Evolutionary conservation across 805 yeast species (phyloP).

Genomic region (Yamadazyma ubonensis): DNA sequence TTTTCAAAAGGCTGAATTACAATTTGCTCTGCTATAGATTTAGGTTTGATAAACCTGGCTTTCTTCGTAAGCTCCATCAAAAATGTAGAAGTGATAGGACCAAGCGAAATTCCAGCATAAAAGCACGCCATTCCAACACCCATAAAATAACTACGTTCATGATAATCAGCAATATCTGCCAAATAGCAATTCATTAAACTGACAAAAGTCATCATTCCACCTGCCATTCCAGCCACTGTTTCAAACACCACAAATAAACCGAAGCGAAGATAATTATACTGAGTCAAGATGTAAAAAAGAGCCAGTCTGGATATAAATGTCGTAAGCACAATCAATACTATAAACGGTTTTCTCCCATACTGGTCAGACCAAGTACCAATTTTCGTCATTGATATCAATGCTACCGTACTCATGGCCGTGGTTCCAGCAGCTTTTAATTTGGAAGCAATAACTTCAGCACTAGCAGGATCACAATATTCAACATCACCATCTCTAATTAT

Average conservation of each 20-base stretch:
- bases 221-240: conserved; percentile 53
- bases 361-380: conserved; percentile 38
- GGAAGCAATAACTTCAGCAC: conserved; percentile 44
- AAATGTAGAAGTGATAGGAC: conserved; percentile 59
- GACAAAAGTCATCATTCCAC: conserved; percentile 57
- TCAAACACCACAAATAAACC: conserved; percentile 42
- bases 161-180: conserved; percentile 68
- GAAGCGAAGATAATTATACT: conserved; percentile 30
- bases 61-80: conserved; percentile 15
- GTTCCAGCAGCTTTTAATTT: conserved; percentile 46
- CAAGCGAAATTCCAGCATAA: conserved; percentile 59
- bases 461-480: conserved; percentile 28
- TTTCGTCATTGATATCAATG: conserved; percentile 57
- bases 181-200: conserved; percentile 67
- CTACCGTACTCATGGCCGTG: conserved; percentile 43
- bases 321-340: conserved; percentile 20
- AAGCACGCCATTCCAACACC: conserved; percentile 60
- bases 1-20: conserved; percentile 26
- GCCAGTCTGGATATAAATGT: conserved; percentile 23
- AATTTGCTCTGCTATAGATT: background rate
- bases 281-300: conserved; percentile 25
- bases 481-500: conserved; percentile 15
- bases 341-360: conserved; percentile 34
- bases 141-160: conserved; percentile 54
- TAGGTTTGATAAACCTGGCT: background rate